phyloP scores from a whole-genome alignment of 129 eudicot genomes.

The Saussurea involucrata region DNA sequence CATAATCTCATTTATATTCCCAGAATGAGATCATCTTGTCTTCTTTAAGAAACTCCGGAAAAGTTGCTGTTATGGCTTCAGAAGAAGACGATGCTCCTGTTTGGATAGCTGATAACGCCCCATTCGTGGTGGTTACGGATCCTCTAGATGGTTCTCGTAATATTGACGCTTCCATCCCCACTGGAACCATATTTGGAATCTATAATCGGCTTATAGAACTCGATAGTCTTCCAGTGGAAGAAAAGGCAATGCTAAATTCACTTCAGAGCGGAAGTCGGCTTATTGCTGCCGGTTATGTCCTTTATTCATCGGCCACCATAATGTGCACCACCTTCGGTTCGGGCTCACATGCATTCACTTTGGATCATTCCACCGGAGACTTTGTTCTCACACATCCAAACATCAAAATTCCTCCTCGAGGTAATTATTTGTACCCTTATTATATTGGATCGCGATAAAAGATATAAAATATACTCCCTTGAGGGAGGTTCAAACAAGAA shows the following conservation, averaged over 20 bases:
- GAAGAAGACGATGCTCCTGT: slow-evolving; percentile 96
- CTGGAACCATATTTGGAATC: slow-evolving; percentile 95
- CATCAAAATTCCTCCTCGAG: slow-evolving; percentile 81
- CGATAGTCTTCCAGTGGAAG: slow-evolving; percentile 70
- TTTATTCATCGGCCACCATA: slow-evolving; percentile 95
- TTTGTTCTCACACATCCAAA: slow-evolving; percentile 81
- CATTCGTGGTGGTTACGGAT: slow-evolving; percentile 92
- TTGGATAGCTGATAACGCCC: slow-evolving; percentile 85
- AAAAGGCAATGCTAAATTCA: slow-evolving; percentile 73
- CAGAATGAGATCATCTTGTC: slow-evolving; percentile 91
- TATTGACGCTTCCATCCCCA: slow-evolving; percentile 96
- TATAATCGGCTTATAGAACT: slow-evolving; percentile 72
- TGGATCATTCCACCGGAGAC: slow-evolving; percentile 84
- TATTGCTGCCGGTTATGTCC: slow-evolving; percentile 89
- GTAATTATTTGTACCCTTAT: slow-evolving; percentile 24
- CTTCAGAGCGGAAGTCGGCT: slow-evolving; percentile 84
- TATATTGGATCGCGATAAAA: not conserved
- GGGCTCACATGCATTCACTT: slow-evolving; percentile 79
- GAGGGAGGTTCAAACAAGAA: too few relatives aligned
- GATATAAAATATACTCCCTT: not conserved
- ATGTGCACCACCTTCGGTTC: slow-evolving; percentile 80
- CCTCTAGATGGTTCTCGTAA: slow-evolving; percentile 99
- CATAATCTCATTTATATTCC: not conserved
- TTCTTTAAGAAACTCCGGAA: slow-evolving; percentile 71
- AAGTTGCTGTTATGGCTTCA: slow-evolving; percentile 99